These are phyloP conservation scores for Lasiodiplodia sp. DNA, from an alignment of 2,329 filamentous ascomycete species.

Conservation along the genomic window DNA sequence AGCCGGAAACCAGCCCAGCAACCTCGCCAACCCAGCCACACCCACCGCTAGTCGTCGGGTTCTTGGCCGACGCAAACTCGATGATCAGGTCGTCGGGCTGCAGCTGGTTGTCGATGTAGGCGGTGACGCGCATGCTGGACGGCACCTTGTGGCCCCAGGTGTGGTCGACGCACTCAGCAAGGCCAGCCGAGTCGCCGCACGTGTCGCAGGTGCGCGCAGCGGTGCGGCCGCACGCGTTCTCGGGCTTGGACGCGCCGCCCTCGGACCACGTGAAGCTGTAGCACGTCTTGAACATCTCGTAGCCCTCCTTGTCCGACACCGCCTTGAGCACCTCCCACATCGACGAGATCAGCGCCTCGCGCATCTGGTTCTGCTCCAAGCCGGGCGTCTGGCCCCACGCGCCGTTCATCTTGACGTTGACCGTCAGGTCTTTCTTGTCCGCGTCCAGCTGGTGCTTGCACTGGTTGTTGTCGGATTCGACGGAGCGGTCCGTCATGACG, in stretches of 20 bases:
- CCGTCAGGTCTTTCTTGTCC: neutral
- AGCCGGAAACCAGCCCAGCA: no score
- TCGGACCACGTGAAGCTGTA: neutral
- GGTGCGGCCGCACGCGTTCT: neutral
- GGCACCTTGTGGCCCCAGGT: neutral
- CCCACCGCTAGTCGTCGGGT: neutral
- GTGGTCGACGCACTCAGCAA: neutral
- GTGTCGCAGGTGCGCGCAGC: neutral
- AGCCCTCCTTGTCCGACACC: neutral
- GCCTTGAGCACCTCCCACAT: slow-evolving; percentile 14
- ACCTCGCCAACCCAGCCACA: neutral
- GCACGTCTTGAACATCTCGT: neutral
- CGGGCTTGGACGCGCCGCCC: neutral
- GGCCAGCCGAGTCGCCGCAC: neutral
- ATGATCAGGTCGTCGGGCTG: slow-evolving; percentile 9
- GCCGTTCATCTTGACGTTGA: slow-evolving; percentile 5
- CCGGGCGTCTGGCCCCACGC: slow-evolving; percentile 18
- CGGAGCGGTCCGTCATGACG: neutral
- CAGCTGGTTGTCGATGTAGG: slow-evolving; percentile 3
- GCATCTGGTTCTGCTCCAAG: slow-evolving; percentile 14
- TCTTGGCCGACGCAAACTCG: neutral
- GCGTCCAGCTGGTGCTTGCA: neutral
- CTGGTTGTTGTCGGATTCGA: slow-evolving; percentile 7
- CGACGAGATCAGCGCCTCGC: slow-evolving; percentile 8
- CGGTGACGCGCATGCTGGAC: slow-evolving; percentile 1